phyloP scores from a whole-genome alignment of 768 basidiomycete species.

The Lentinula lateritia region DNA sequence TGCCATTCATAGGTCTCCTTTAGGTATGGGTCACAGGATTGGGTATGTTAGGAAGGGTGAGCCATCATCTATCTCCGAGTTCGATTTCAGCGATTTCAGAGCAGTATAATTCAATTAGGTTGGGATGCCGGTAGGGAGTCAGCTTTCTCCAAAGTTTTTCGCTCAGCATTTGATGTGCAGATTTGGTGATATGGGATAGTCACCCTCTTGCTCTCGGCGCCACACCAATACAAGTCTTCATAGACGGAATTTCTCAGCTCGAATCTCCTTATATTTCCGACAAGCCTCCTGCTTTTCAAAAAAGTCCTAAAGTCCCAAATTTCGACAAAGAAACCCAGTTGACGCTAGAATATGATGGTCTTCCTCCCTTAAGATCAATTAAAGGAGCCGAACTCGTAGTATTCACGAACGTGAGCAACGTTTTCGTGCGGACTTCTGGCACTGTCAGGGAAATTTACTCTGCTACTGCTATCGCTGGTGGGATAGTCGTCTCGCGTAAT shows the following conservation, averaged over 20 bases:
- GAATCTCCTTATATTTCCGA: conserved; percentile 34
- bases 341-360: conserved; percentile 61
- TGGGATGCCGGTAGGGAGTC: conserved; percentile 63
- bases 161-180: conserved; percentile 23
- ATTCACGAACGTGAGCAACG: conserved; percentile 59
- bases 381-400: conserved; percentile 32
- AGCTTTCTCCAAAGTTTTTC: not conserved
- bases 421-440: conserved; percentile 29
- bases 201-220: conserved; percentile 83
- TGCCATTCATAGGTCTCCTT: conserved; percentile 45
- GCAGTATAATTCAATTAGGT: conserved; percentile 28
- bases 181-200: conserved; percentile 78
- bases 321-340: conserved; percentile 64
- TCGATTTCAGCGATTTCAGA: not conserved
- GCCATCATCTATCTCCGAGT: conserved; percentile 3
- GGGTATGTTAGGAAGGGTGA: conserved; percentile 55
- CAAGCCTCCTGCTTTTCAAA: conserved; percentile 47
- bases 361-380: conserved; percentile 60
- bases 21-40: conserved; percentile 56
- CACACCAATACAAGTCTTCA: conserved; percentile 83
- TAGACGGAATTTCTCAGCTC: conserved; percentile 84
- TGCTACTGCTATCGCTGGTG: conserved; percentile 17
- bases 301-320: conserved; percentile 54
- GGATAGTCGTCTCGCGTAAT: conserved; percentile 34
- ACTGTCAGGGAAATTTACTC: conserved; percentile 24